Base-by-base conservation (phyloP, 768 basidiomycete genomes). In the Lactarius psammicola region DNA sequence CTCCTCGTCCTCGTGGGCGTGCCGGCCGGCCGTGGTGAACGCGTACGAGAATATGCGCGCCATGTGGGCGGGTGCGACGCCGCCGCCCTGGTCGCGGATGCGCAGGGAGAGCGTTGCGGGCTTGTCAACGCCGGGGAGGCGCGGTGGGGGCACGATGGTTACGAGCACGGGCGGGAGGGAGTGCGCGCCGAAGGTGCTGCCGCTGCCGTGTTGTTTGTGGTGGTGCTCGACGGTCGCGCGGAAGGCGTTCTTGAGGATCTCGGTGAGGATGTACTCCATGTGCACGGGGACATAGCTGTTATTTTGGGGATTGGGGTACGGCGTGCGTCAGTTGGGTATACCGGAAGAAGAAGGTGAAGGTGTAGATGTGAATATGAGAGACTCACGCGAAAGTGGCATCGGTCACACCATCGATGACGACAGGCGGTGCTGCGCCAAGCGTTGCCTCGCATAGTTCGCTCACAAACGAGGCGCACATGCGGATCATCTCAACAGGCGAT, bases 191-290 rank as follows among this genome's bases (percentile, higher is more conserved):
- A 77, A 71, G 36, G 71, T 68, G 58, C n/a, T 9, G n/a, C 78
- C 79, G 56, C 9, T 11, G n/a, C 78, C 79, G 53, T 78, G 69
- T 17, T 75, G 75, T 59, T 81, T 82, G 64, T 78, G 75, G 63
- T 93, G 85, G 63, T 85, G 84, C 72, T 95, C 94, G 30, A 93
- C 87, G 2, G 91, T 94, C 9, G 94, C 94, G 36, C 94, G 87
- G 77, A 93, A 95, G 0, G 93, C 85, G 73, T 95, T 95, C 76
- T 95, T 95, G 46, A 95, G 81, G 46, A 95, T 85, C 75, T 95
- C 94, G 2, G 94, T 95, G 61, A 94, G 78, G 70, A 94, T 91
- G 74, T 95, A 95, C 74, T 95, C 94, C 40, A 95, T 81, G 74
- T 95, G 94, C 1, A 93, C 89, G 3, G 94, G 92, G 44, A 95